Conservation (phyloP, 495 filamentous ascomycete species). For the Penicillium lagena region DNA sequence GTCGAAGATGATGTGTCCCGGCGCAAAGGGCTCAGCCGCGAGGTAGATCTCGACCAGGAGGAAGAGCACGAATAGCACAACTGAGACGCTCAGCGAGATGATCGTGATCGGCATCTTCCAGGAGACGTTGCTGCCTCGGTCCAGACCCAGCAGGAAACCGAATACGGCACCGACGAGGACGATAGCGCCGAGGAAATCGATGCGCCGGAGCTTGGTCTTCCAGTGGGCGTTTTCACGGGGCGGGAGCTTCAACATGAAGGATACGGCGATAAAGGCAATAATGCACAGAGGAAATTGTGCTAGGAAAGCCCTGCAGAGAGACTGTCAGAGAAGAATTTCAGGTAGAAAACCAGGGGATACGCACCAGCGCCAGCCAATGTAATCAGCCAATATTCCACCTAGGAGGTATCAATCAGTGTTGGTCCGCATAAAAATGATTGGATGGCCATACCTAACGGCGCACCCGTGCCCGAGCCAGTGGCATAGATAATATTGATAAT, state of each 20-base stretch:
- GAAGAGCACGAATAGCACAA: constrained; percentile 61
- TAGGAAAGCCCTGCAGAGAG: constrained; percentile 55
- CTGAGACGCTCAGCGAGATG: constrained; percentile 48
- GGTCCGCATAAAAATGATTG: too few relatives aligned
- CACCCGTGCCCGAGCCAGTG: constrained; percentile 61
- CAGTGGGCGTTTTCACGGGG: constrained; percentile 47
- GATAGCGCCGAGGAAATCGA: constrained; percentile 75
- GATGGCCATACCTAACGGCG: constrained; percentile 51
- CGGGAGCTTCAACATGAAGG: constrained; percentile 56
- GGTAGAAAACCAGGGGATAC: constrained; percentile 4
- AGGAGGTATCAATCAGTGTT: constrained; percentile 2
- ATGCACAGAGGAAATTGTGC: constrained; percentile 65
- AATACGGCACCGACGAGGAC: constrained; percentile 67
- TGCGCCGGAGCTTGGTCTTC: constrained; percentile 59
- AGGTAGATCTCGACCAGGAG: constrained; percentile 63
- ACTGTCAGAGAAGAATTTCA: constrained; percentile 4
- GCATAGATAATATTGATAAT: constrained; percentile 77
- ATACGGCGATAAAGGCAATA: constrained; percentile 59
- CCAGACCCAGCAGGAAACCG: constrained; percentile 66
- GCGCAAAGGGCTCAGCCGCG: constrained; percentile 75
- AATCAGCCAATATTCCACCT: constrained; percentile 65
- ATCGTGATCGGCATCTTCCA: constrained; percentile 59
- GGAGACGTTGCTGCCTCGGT: constrained; percentile 69
- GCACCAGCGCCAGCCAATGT: constrained; percentile 78
- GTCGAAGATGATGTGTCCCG: constrained; percentile 72